Evolutionary conservation across 2,329 filamentous ascomycete species (phyloP), one percentile per base, ranked within the genome.

Genomic region (Chrysoporthe deuterocubensis): DNA sequence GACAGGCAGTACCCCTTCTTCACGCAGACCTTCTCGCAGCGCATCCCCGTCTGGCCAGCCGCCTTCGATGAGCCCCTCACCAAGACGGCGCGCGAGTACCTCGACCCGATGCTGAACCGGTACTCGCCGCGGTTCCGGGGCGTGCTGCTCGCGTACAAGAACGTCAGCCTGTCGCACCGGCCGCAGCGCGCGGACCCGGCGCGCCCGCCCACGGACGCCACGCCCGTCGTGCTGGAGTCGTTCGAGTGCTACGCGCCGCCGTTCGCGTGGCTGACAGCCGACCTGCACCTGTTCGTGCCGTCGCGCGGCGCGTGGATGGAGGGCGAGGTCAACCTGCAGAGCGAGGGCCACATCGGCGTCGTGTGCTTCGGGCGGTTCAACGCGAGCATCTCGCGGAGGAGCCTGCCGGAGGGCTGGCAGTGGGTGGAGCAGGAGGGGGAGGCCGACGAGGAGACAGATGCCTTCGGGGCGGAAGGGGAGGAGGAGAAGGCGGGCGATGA

Each of bases 361-460:
- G 89, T 96, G 13, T 96, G 93, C 77, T 94, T 93, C 80, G 95
- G 95, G 78, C 88, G 93, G 72, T 98, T 98, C 84, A 97, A 96
- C 73, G 92, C 95, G 1, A 93, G 91, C 56, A 92, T 99, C 69
- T 91, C 95, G 74, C 85, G 90, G 32, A 87, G 87, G 69, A 85
- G 92, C 46, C 82, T 99, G 18, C 96, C 96, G 0, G 78, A 81
- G 16, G 85, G 87, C 34, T 99, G 95, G 96, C 88, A 83, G 70
- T 98, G 93, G 91, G 84, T 93, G 18, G 87, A 89, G 13, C 84
- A 88, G 44, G 82, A 84, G 65, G 83, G 85, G 44, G 57, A 37
- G 16, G 57, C 67, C 7, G 75, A 72, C 5, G 72, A 75, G 18
- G 67, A 72, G 6, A 74, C 75, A 67, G 78, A 77, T 3, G 67